Percentiles rank a stretch among this genome's conserved stretches.
phyloP scores from a whole-genome alignment of 371 early-diverging fungal genomes.

The Rhizopus delemar region DNA sequence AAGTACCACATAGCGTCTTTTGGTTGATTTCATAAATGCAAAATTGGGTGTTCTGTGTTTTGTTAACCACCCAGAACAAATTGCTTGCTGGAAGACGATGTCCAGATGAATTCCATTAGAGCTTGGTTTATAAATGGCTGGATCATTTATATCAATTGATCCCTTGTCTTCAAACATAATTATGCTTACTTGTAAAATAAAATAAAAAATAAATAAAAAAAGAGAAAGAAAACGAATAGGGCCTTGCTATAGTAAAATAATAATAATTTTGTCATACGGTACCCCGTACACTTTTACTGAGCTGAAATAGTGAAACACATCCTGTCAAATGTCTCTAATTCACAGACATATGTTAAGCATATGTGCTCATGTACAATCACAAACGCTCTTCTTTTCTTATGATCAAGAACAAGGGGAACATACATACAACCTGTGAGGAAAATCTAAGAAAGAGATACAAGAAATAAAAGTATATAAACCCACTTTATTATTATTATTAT shows the following conservation, averaged over 20 bases:
- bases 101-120: slow-evolving; percentile 14
- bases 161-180: no score
- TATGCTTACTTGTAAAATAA: no score
- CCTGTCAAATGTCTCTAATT: background rate
- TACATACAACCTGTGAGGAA: no score
- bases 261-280: background rate
- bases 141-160: slow-evolving; percentile 12
- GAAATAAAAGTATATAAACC: no score
- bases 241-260: background rate
- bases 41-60: slow-evolving; percentile 38
- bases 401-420: no score
- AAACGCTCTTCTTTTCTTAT: no score
- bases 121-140: slow-evolving; percentile 9
- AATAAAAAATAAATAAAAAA: no score
- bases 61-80: slow-evolving; percentile 34
- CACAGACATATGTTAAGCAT: no score
- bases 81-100: slow-evolving; percentile 22
- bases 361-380: no score
- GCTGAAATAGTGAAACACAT: background rate
- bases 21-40: slow-evolving; percentile 33
- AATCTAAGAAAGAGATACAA: no score
- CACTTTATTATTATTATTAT: no score
- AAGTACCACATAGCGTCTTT: slow-evolving; percentile 34
- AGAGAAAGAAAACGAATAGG: background rate
- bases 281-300: background rate